Evolutionary conservation across 257 asterid genomes (phyloP).

Genomic region (Craterostigma plantagineum): DNA sequence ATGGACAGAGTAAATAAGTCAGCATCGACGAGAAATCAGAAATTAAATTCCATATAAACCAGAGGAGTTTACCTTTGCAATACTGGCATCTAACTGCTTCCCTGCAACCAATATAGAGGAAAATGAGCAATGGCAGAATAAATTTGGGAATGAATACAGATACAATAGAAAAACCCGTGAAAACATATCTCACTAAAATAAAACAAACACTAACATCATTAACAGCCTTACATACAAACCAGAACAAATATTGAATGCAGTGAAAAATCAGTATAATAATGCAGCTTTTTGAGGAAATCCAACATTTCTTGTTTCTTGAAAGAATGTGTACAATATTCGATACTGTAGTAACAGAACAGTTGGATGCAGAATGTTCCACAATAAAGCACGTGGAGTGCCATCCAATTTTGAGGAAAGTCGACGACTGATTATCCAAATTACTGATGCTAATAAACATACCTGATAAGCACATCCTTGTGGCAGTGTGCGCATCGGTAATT

Average conservation of each 20-base stretch:
- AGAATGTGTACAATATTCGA: conserved; percentile 5
- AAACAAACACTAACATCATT: too few relatives aligned
- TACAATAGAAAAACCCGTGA: background rate
- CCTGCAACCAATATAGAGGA: conserved; percentile 23
- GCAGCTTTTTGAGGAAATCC: too few relatives aligned
- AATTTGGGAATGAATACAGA: conserved; percentile 10
- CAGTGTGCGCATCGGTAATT: conserved; percentile 61
- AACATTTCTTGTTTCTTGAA: background rate
- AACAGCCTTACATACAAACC: too few relatives aligned
- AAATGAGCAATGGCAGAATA: conserved; percentile 10
- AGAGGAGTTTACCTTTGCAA: conserved; percentile 49
- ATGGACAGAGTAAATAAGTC: conserved; percentile 7
- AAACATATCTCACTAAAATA: background rate
- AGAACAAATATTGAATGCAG: too few relatives aligned
- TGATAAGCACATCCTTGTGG: conserved; percentile 47
- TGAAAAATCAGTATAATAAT: too few relatives aligned
- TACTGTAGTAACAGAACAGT: too few relatives aligned
- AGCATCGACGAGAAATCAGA: conserved; percentile 8
- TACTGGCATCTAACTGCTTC: conserved; percentile 76
- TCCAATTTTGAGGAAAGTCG: conserved; percentile 7
- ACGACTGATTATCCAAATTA: conserved; percentile 2
- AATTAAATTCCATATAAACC: background rate
- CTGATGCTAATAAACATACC: conserved; percentile 22
- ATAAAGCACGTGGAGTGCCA: background rate
- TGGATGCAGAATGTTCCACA: too few relatives aligned